Percentiles rank a stretch among this genome's conserved stretches.
phyloP scores from a whole-genome alignment of 495 filamentous ascomycete species.

The Penicillium antarcticum region DNA sequence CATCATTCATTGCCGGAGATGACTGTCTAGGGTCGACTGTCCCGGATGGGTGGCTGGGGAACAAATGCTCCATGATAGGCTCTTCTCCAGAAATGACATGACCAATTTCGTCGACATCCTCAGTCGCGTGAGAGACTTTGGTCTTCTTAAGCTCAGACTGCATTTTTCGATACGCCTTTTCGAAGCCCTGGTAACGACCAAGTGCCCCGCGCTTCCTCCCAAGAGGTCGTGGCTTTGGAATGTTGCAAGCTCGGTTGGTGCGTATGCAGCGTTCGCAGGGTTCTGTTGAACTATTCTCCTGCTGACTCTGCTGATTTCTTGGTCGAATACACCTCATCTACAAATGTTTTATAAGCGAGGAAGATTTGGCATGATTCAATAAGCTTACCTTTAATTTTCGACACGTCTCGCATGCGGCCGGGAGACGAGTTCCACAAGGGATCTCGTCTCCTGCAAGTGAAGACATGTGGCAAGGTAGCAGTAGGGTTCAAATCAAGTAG shows the following conservation, averaged over 20 bases:
- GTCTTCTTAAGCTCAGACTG: slow-evolving; percentile 19
- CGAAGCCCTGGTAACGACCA: slow-evolving; percentile 23
- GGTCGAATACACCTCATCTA: slow-evolving; percentile 26
- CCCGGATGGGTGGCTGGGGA: not conserved
- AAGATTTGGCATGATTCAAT: not conserved
- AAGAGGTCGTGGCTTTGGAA: slow-evolving; percentile 17
- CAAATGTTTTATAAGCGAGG: not conserved
- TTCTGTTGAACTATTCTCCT: not conserved
- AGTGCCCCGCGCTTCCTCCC: slow-evolving; percentile 19
- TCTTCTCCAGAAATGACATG: not conserved
- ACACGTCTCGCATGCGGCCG: slow-evolving; percentile 13
- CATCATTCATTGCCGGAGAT: not conserved
- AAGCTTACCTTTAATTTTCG: slow-evolving; percentile 12
- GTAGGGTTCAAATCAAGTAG: too few species aligned
- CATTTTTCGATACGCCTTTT: slow-evolving; percentile 24
- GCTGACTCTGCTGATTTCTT: not conserved
- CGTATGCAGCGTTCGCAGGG: slow-evolving; percentile 22
- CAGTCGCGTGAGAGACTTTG: not conserved
- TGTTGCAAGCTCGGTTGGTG: slow-evolving; percentile 18
- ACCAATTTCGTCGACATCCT: not conserved
- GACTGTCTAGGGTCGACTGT: not conserved
- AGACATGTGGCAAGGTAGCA: not conserved
- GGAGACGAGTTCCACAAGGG: not conserved
- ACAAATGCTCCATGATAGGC: not conserved
- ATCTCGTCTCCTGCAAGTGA: not conserved